Conservation (phyloP, 495 filamentous ascomycete species). For the Xylaria sp. region DNA sequence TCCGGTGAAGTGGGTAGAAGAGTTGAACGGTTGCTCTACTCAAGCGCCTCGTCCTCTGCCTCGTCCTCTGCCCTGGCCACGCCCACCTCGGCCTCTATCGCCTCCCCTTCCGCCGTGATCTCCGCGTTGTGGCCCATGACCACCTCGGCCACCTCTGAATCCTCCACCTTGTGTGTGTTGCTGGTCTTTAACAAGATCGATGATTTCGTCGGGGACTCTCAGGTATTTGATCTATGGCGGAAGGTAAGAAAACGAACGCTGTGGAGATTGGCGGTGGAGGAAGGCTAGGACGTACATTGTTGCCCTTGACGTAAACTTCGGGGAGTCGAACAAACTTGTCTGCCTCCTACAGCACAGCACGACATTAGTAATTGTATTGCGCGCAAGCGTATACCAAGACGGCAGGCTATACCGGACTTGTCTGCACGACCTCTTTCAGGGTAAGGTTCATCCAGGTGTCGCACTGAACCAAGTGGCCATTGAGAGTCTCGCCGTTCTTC, state of each 20-base stretch:
- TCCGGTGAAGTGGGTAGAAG: neutral
- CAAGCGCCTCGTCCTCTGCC: conserved; percentile 56
- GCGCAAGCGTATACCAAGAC: neutral
- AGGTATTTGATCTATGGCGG: conserved; percentile 91
- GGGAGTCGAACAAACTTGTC: conserved; percentile 90
- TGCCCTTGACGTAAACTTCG: conserved; percentile 95
- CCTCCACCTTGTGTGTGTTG: conserved; percentile 68
- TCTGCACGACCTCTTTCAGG: conserved; percentile 96
- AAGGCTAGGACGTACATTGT: conserved; percentile 71
- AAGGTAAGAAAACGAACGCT: conserved; percentile 9
- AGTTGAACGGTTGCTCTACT: neutral
- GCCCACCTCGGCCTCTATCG: conserved; percentile 55
- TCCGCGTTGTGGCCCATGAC: conserved; percentile 63
- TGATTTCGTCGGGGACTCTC: conserved; percentile 91
- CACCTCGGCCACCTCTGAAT: conserved; percentile 73
- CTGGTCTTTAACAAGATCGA: conserved; percentile 92
- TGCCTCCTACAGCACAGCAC: conserved; percentile 69
- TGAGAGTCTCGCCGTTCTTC: conserved; percentile 97
- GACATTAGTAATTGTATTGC: conserved; percentile 10
- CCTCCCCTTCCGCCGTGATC: conserved; percentile 65
- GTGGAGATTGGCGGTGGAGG: neutral
- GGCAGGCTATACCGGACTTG: conserved; percentile 66
- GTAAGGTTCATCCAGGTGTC: conserved; percentile 99
- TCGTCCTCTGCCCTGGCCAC: conserved; percentile 62
- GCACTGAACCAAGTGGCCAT: conserved; percentile 93